Evolutionary conservation across 768 basidiomycete genomes (phyloP), one percentile per base, ranked within the genome.

Genomic region (Amanita fuliginea): DNA sequence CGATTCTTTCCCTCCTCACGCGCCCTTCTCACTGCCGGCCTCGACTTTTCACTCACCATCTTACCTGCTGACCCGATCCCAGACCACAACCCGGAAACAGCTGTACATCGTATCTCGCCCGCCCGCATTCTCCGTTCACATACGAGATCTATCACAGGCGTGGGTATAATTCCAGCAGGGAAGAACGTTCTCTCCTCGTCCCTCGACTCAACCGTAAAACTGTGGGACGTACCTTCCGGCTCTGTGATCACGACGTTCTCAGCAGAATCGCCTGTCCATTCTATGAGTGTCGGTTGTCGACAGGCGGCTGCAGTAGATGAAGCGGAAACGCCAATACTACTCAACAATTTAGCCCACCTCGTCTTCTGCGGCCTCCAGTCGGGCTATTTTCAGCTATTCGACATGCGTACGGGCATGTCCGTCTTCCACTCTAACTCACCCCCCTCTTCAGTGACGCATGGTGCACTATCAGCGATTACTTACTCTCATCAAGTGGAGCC

Each of bases 201-300:
- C 0, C 77, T 80, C 49, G 87, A 91, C 59, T 76, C 78, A 2
- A 82, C 81, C 0, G 58, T 88, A 19, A 72, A 78, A 42, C 65
- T 87, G 3, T 89, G 88, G 87, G 81, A 87, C 53, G 77, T 88
- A 6, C 72, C 78, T 2, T 67, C 70, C 6, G 76, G 75, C 2
- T 61, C 68, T 18, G 68, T 73, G 51, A 69, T 80, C 7, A 59
- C 69, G 8, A 65, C 74, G 10, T 53, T 84, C 44, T 63, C 65
- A 3, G 62, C 73, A 0, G 62, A 64, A 16, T 62, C 67, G 0
- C 72, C 73, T 6, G 67, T 80, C 18, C 63, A 67, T 24, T 69
- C 69, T 16, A 72, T 77, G 52, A 68, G 63, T 35, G 49, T 76
- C 1, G 77, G 75, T 32, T 13, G 13, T 13, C 30, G 13, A 11